phyloP scores from a whole-genome alignment of 306 rosid genomes.

The Cucumis hystrix region DNA sequence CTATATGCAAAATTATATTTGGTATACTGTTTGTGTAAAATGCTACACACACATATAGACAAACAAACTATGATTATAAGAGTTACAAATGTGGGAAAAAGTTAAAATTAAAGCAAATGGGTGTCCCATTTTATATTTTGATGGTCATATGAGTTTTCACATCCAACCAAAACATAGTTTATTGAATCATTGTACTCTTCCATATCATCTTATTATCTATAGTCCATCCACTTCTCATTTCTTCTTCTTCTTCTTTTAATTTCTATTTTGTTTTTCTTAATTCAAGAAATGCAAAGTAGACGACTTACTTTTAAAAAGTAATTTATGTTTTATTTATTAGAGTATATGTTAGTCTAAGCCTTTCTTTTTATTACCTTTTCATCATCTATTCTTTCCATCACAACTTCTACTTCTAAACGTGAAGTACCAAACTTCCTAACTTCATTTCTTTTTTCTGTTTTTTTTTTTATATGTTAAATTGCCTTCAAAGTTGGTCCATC shows the following conservation, averaged over 20 bases:
- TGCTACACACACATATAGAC: neutral
- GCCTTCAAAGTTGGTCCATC: neutral
- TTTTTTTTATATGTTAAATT: neutral
- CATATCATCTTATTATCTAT: neutral
- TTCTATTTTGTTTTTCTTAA: no score
- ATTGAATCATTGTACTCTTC: neutral
- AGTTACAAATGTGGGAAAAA: neutral
- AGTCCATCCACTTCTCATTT: neutral
- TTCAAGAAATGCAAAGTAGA: neutral
- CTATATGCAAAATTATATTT: neutral
- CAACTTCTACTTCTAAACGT: neutral
- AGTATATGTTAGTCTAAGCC: neutral
- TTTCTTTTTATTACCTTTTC: neutral
- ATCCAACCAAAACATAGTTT: neutral
- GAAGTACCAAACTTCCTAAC: neutral
- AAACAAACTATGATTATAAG: neutral
- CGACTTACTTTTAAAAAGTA: no score
- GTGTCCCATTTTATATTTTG: neutral
- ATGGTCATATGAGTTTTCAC: neutral
- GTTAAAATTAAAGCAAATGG: neutral
- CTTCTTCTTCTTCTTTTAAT: no score
- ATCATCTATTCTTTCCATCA: neutral
- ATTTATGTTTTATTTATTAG: no score
- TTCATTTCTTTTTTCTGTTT: neutral
- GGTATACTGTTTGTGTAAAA: neutral